A percentile compares a stretch with the other conserved stretches of the same genome.
Evolutionary conservation across 2,329 filamentous ascomycete genomes (phyloP).

Genomic region (Teratosphaeria zuluensis): DNA sequence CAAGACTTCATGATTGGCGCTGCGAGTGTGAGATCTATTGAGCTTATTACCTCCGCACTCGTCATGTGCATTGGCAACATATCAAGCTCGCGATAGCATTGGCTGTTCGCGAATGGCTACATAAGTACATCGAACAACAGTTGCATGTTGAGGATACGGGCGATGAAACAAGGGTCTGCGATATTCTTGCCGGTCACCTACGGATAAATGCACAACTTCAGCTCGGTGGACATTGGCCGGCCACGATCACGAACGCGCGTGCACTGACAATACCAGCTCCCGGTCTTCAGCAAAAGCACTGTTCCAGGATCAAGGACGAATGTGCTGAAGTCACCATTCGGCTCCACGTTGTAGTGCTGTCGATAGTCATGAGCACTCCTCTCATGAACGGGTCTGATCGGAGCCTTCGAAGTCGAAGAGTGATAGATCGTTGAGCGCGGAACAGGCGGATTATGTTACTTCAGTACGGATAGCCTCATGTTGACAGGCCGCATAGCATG

Average conservation of each 20-base stretch:
- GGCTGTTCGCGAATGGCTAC: too few species aligned
- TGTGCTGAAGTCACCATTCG: neutral
- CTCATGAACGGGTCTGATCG: neutral
- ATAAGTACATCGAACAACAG: too few species aligned
- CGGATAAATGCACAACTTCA: too few species aligned
- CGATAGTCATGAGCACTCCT: neutral
- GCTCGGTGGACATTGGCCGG: too few species aligned
- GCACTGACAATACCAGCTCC: too few species aligned
- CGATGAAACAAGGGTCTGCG: too few species aligned
- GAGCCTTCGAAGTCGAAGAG: neutral
- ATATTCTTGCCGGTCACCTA: too few species aligned
- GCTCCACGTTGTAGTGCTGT: neutral
- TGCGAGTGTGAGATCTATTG: neutral
- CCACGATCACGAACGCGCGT: too few species aligned
- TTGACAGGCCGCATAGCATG: neutral
- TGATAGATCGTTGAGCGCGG: neutral
- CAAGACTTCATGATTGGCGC: neutral
- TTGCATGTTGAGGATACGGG: too few species aligned
- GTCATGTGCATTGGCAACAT: neutral
- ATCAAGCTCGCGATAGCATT: too few species aligned
- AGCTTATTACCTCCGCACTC: neutral
- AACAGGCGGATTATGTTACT: neutral
- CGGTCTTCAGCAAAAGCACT: too few species aligned
- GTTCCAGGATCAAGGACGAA: too few species aligned
- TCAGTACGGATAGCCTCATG: neutral